Evolutionary conservation across 2,329 filamentous ascomycete species (phyloP), one percentile per base, ranked within the genome.

Genomic region (Cercospora nicotianae): DNA sequence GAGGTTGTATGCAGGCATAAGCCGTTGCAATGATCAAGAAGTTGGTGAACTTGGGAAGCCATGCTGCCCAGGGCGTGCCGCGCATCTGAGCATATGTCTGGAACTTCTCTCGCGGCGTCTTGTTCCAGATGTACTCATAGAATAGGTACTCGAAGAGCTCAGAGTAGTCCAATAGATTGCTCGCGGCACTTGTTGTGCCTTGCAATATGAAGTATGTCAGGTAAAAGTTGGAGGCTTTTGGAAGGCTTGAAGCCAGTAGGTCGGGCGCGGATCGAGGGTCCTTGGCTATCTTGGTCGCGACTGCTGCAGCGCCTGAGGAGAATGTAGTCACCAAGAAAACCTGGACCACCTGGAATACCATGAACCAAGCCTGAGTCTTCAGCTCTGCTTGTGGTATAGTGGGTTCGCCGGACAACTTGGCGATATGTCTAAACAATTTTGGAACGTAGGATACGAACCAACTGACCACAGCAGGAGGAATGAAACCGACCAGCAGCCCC

Each of bases 1-100:
- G 72, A 3, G 83, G 83, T 8, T 83, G 82, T 64, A 85, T 83
- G 72, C 80, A 81, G 5, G 82, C 80, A 71, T 85, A 84, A 30
- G 78, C 80, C 36, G 84, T 79, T 9, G 82, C 81, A 57, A 81
- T 80, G 45, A 80, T 75, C 13, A 78, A 69, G 68, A 84, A 76
- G 66, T 83, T 84, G 63, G 79, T 79, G 76, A 81, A 83, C 66
- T 83, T 82, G 13, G 83, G 82, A 68, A 79, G 83, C 69, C 81
- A 81, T 7, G 80, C 79, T 4, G 81, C 82, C 80, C 81, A 84
- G 3, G 77, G 76, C 0, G 82, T 80, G 8, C 78, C 79, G 16
- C 80, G 78, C 65, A 84, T 78, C 60, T 79, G 78, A 30, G 79
- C 79, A 60, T 81, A 81, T 7, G 79, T 80, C 30, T 80, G 76